Evolutionary conservation across 495 filamentous ascomycete species (phyloP), one percentile per base, ranked within the genome.

Genomic region (Aspergillus diversus): DNA sequence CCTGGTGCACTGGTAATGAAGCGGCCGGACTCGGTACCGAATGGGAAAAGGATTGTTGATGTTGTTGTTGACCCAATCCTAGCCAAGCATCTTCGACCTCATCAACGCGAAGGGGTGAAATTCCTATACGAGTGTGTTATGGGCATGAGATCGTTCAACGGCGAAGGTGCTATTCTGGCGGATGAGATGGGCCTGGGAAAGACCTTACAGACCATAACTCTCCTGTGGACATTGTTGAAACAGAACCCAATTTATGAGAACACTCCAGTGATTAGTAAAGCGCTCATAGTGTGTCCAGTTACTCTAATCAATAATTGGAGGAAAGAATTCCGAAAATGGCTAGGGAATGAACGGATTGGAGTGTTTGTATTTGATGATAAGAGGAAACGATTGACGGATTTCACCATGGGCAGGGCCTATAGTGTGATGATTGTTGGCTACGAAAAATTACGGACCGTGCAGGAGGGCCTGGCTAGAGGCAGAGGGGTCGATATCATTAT

Each of bases 81-180:
- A n/a, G 69, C 73, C 0, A 84, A 85, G 63, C 82, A 87, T 63
- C 75, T 94, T 13, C 87, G 91, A 4, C 83, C 85, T 39, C 91
- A 94, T 73, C 90, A 94, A 73, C 83, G 89, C 4, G 88, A 91
- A 65, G 90, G 90, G 50, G 87, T 93, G 15, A 79, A 84, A 62
- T 94, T 94, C 66, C 73, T 94, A 43, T 94, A 94, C 66, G 90
- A 93, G 73, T 92, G 90, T 71, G 87, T 94, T 0, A 94, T 94
- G 90, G 90, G 90, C 11, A 84, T 92, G 82, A 79, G 88, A 47
- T 71, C 78, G 33, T 91, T 86, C 64, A 86, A 87, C 63, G 90
- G 90, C 0, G 84, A 89, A 69, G 90, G 90, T 11, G 90, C 89
- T 4, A 89, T 94, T 57, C 75, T 94, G 34, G 91, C 91, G 5